phyloP scores from a whole-genome alignment of 2,329 filamentous ascomycete genomes.

The Exophiala aquamarina region DNA sequence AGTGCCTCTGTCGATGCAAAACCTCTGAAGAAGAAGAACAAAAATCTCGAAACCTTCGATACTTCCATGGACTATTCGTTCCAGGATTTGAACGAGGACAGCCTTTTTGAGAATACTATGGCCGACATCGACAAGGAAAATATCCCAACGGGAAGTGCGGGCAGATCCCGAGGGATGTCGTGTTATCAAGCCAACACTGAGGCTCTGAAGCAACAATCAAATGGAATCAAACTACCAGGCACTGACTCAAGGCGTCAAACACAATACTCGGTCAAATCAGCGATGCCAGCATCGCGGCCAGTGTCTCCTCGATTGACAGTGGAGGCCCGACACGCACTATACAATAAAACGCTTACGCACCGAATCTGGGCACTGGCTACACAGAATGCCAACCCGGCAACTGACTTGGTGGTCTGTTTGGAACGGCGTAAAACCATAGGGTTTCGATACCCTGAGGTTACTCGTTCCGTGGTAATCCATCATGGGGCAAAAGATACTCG shows the following conservation, averaged over 20 bases:
- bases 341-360: constrained; percentile 83
- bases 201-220: constrained; percentile 1
- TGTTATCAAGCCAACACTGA: constrained; percentile 20
- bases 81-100: constrained; percentile 15
- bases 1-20: constrained; percentile 46
- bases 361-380: constrained; percentile 94
- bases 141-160: constrained; percentile 8
- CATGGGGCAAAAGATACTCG: constrained; percentile 88
- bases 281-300: constrained; percentile 1
- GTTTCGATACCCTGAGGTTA: constrained; percentile 96
- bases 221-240: constrained; percentile 3
- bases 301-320: constrained; percentile 19
- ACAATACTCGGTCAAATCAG: constrained; percentile 6
- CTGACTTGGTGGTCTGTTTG: constrained; percentile 87
- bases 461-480: constrained; percentile 85
- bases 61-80: constrained; percentile 9
- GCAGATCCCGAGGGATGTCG: constrained; percentile 13
- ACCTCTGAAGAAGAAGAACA: constrained; percentile 25
- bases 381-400: constrained; percentile 86
- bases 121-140: constrained; percentile 13
- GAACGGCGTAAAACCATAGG: constrained; percentile 89
- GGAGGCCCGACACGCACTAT: constrained; percentile 40
- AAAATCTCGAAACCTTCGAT: constrained; percentile 17
- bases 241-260: constrained; percentile 11
- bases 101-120: constrained; percentile 5